phyloP scores from a whole-genome alignment of 306 rosid genomes.

The Medicago lupulina region DNA sequence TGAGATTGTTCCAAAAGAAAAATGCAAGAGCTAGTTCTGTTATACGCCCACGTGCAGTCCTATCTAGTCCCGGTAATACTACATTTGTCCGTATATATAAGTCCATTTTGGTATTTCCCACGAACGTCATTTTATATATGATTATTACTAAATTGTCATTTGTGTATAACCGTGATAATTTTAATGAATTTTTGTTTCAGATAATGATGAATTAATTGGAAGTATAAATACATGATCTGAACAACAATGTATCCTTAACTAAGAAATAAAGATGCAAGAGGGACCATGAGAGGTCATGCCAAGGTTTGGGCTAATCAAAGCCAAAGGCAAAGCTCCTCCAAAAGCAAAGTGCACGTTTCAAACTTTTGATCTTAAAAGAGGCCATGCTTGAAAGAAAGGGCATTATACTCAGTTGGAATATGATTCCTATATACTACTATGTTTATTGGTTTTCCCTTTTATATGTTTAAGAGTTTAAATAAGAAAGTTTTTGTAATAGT shows the following conservation, averaged over 20 bases:
- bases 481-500: not conserved
- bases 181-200: slow-evolving; percentile 36
- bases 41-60: slow-evolving; percentile 66
- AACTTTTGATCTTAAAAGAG: slow-evolving; percentile 10
- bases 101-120: not conserved
- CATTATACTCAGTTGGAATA: not conserved
- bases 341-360: slow-evolving; percentile 13
- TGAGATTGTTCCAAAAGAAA: slow-evolving; percentile 33
- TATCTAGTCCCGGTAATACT: slow-evolving; percentile 69
- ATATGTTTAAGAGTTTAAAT: not conserved
- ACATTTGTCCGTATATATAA: not conserved
- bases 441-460: slow-evolving; percentile 1
- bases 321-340: slow-evolving; percentile 32
- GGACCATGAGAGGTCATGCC: slow-evolving; percentile 3
- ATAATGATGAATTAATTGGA: slow-evolving; percentile 64
- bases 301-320: slow-evolving; percentile 38
- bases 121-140: not conserved
- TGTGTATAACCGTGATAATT: not conserved
- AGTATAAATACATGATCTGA: slow-evolving; percentile 47
- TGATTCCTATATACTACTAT: not conserved
- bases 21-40: slow-evolving; percentile 39
- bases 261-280: slow-evolving; percentile 34
- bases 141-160: not conserved
- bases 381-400: slow-evolving; percentile 7
- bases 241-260: slow-evolving; percentile 27